Evolutionary conservation across 306 rosid genomes (phyloP).

Genomic region (Styphnolobium japonicum): DNA sequence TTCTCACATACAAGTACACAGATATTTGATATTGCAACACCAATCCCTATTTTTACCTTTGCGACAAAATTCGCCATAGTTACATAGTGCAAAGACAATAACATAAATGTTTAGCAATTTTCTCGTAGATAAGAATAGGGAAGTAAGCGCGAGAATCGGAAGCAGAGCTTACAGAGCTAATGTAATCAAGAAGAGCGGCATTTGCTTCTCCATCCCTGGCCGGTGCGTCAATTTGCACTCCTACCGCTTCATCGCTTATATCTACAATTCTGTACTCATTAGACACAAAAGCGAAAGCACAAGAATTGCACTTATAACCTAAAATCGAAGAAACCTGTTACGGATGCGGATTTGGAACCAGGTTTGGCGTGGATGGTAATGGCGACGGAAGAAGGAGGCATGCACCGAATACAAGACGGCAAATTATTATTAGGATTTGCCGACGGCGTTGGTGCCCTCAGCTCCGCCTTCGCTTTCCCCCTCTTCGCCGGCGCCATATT

Average conservation of each 20-base stretch:
- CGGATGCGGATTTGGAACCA: conserved; percentile 76
- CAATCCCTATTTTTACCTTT: not conserved
- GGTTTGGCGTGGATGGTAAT: conserved; percentile 95
- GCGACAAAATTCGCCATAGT: not conserved
- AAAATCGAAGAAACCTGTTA: conserved; percentile 52
- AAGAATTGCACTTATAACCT: not conserved
- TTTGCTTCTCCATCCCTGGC: conserved; percentile 96
- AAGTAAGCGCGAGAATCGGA: not conserved
- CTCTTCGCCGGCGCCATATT: conserved; percentile 76
- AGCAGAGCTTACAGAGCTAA: conserved; percentile 53
- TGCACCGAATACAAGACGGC: conserved; percentile 68
- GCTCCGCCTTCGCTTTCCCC: conserved; percentile 56
- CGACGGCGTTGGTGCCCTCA: conserved; percentile 27
- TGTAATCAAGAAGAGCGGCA: conserved; percentile 80
- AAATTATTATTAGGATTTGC: conserved; percentile 32
- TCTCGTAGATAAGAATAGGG: not conserved
- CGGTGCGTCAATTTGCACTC: conserved; percentile 90
- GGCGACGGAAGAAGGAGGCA: conserved; percentile 84
- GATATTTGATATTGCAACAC: not conserved
- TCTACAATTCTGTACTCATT: conserved; percentile 34
- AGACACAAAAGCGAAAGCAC: not conserved
- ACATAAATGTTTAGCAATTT: too few species aligned
- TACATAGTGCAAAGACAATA: too few species aligned
- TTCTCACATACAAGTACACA: too few species aligned
- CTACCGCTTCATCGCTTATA: conserved; percentile 74